phyloP scores from a whole-genome alignment of 495 filamentous ascomycete species.

The Lophium mytilinum region DNA sequence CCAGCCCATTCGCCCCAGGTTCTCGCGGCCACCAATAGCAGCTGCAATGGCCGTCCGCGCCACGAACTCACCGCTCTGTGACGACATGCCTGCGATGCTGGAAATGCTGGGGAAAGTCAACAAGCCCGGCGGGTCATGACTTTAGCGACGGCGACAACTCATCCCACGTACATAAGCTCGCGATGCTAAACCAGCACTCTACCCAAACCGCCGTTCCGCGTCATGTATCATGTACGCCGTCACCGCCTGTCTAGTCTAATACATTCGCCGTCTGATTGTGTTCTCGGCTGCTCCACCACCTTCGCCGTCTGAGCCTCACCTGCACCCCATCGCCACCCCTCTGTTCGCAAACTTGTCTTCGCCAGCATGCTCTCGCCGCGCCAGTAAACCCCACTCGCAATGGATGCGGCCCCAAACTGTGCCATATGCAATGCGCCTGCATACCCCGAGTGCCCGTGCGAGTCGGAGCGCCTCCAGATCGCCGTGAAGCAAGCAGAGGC shows the following conservation, averaged over 20 bases:
- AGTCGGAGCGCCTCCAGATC: conserved; percentile 57
- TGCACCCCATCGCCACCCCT: neutral
- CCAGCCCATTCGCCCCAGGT: too few relatives aligned
- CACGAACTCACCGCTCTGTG: too few relatives aligned
- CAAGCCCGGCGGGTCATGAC: neutral
- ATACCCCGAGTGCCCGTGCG: conserved; percentile 53
- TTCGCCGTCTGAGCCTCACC: neutral
- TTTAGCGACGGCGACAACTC: conserved; percentile 1
- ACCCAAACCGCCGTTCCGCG: conserved; percentile 5
- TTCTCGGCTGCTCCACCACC: conserved; percentile 1
- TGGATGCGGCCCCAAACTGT: conserved; percentile 48
- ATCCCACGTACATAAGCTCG: neutral
- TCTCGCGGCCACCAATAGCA: too few relatives aligned
- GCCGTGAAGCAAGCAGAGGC: conserved; percentile 59
- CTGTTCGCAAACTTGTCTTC: neutral
- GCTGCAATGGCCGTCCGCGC: too few relatives aligned
- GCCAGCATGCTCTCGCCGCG: neutral
- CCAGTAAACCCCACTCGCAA: conserved; percentile 8
- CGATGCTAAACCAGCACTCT: conserved; percentile 1
- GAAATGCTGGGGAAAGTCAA: neutral
- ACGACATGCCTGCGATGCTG: too few relatives aligned
- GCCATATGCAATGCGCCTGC: conserved; percentile 59
- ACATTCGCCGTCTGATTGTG: conserved; percentile 1
- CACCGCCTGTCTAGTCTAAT: conserved; percentile 19
- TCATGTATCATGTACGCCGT: conserved; percentile 26